phyloP scores from a whole-genome alignment of 257 asterid species.

The Petrea volubilis region DNA sequence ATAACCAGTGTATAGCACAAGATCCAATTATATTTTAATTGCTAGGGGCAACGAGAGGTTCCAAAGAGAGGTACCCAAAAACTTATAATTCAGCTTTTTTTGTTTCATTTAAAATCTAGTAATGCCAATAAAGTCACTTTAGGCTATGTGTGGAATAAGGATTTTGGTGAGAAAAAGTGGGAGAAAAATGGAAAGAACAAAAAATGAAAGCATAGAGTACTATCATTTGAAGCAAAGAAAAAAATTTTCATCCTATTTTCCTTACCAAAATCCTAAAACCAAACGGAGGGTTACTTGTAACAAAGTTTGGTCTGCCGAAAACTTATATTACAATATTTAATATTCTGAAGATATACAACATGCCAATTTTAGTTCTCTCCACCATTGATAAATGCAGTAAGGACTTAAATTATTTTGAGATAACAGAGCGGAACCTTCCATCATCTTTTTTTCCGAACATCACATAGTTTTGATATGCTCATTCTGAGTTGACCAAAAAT shows the following conservation, averaged over 20 bases:
- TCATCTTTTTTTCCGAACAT: background rate
- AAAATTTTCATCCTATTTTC: too few relatives aligned
- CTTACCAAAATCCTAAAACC: too few relatives aligned
- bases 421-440: background rate
- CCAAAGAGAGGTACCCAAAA: background rate
- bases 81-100: background rate
- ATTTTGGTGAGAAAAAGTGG: too few relatives aligned
- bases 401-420: background rate
- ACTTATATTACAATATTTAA: background rate
- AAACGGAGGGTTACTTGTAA: too few relatives aligned
- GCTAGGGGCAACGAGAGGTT: conserved; percentile 1
- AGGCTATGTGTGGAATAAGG: too few relatives aligned
- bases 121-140: too few relatives aligned
- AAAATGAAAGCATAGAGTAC: too few relatives aligned
- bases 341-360: background rate
- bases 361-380: background rate
- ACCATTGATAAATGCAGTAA: background rate
- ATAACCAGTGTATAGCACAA: background rate
- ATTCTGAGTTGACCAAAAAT: conserved; percentile 7
- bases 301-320: background rate
- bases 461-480: background rate
- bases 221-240: too few relatives aligned
- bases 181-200: too few relatives aligned
- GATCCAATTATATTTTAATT: background rate
- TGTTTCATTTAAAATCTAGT: background rate